Evolutionary conservation across 257 asterid species (phyloP), one percentile per base, ranked within the genome.

Genomic region (Petunia axillaris): DNA sequence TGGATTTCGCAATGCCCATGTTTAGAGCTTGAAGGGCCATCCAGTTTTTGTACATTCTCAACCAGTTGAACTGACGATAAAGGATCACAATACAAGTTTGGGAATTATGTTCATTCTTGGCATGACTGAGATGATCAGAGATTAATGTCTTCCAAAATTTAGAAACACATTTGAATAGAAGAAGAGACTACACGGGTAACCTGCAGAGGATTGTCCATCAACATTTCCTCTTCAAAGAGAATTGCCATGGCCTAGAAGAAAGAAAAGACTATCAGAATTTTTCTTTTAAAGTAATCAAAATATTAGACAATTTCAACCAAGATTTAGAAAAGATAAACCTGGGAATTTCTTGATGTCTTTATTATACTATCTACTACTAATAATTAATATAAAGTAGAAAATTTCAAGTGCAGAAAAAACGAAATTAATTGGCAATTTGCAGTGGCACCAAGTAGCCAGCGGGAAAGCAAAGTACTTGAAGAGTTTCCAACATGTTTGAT

Each of bases 101-200:
- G 15, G 36, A 59, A 78, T 78, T 4, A 81, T 48, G 43, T 63
- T 15, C 9, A 54, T 70, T 13, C 2, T 52, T 10, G 0, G 87
- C 67, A n/a, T 55, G 84, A 8, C 25, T 66, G n/a, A 60, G 46
- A 68, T 87, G 88, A 76, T 86, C 83, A 66, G 64, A 64, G n/a
- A 86, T 80, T 8, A 82, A 60, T 48, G 1, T 0, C 76, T 77
- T 71, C 84, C 84, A 86, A 9, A 70, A 78, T 59, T 80, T 85
- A 1, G 86, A 85, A 4, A 82, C 82, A 59, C 88, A 82, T 53
- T 79, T 76, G 78, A 85, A 85, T 10, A 66, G 80, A 50, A 79
- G 3, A 38, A 85, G 79, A 13, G 81, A 62, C 48, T 80, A 70
- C 5, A 85, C 84, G 1, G 84, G 77, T 54, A 79, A 36, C n/a